phyloP scores from a whole-genome alignment of 169 alveolate species.

The Plasmodium gallinaceum region DNA sequence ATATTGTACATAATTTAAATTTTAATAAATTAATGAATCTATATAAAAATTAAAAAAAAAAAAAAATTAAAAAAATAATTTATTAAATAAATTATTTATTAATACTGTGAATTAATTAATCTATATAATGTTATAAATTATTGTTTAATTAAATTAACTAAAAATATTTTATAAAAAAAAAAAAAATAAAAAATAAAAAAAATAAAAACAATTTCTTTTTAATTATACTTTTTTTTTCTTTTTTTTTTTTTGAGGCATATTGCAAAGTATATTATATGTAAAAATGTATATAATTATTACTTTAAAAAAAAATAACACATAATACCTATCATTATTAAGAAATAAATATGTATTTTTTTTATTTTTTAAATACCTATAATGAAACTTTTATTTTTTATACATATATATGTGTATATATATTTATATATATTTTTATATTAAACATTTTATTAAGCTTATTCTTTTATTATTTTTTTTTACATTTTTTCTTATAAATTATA shows the following conservation, averaged over 20 bases:
- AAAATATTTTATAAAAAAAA: no score
- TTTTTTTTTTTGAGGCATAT: background rate
- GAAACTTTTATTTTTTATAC: background rate
- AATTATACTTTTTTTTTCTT: background rate
- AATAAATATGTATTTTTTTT: no score
- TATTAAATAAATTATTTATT: slow-evolving; percentile 4
- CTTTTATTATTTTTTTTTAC: background rate
- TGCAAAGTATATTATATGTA: slow-evolving; percentile 31
- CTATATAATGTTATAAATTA: background rate
- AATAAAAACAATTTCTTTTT: background rate
- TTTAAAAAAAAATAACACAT: background rate
- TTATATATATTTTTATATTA: background rate
- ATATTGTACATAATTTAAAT: slow-evolving; percentile 3
- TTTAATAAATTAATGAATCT: background rate
- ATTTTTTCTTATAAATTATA: no score
- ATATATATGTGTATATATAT: background rate
- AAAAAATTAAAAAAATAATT: background rate
- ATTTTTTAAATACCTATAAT: no score
- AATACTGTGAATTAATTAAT: background rate
- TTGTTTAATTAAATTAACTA: background rate
- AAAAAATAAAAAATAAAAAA: no score
- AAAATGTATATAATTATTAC: slow-evolving; percentile 22
- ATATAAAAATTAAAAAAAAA: background rate
- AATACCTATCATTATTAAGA: background rate
- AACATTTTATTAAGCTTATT: no score